Evolutionary conservation across 768 basidiomycete species (phyloP), one percentile per base, ranked within the genome.

Genomic region (Lactarius vividus): DNA sequence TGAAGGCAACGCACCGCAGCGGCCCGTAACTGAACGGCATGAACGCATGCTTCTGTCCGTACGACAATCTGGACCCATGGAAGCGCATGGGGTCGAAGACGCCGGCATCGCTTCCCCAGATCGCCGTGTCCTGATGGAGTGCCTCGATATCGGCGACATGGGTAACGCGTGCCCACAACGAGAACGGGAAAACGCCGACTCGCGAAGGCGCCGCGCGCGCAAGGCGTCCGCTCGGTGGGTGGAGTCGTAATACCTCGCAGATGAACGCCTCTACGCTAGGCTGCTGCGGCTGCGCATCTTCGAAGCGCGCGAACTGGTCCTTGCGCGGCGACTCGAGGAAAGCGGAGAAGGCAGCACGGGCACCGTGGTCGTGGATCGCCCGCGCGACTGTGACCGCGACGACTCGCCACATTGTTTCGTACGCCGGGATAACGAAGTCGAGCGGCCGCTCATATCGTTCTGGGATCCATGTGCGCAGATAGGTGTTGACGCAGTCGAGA

Each of bases 171-270:
- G 67, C 64, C 52, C 66, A 69, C 26, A 44, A 59, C 40, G 33
- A 53, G 26, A 58, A 59, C 23, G 65, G 63, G 26, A 54, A 18
- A 54, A 18, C 53, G 26, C 46, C 64, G 18, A 64, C 55, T 29
- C 67, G 8, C 9, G 54, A 42, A 13, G 59, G 44, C 18, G 29
- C 39, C 2, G 63, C 67, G 31, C 81, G 79, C n/a, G 75, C 73
- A 44, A 86, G 83, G 29, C 77, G 81, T 57, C 77, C 79, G 2
- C 82, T 82, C 0, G 85, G 84, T 2, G 85, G 84, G 70, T 82
- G 73, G 1, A 85, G 74, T 0, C 84, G 76, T 74, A 85, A 77
- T 7, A 77, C 73, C 70, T 85, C 84, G 28, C 70, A 68, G 0
- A 85, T 72, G 59, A 83, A 72, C 5, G 72, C 73, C 57, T 79